Evolutionary conservation across 78 protist genomes (phyloP).

Genomic region (Emiliania huxleyi): DNA sequence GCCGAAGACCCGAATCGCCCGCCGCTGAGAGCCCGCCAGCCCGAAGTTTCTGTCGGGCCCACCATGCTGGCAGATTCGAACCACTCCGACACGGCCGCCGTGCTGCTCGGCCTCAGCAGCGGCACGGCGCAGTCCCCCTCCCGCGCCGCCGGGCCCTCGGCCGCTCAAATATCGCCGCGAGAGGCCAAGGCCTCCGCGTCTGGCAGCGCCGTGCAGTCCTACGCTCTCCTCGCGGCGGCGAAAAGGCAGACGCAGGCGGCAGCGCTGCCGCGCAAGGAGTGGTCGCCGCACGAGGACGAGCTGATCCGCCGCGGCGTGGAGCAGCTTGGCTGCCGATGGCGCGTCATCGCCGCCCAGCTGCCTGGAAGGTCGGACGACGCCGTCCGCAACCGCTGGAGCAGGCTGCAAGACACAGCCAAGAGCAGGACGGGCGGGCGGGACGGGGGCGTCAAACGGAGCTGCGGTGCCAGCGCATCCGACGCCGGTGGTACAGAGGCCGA

Average conservation of each 20-base stretch:
- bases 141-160: background rate
- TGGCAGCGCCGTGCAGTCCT: background rate
- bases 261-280: background rate
- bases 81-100: background rate
- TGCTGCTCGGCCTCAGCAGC: background rate
- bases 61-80: too few species aligned
- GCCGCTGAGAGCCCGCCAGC: too few species aligned
- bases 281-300: background rate
- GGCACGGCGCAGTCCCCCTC: background rate
- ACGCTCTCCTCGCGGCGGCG: background rate
- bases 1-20: too few species aligned
- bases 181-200: background rate
- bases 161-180: background rate
- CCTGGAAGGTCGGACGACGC: conserved; percentile 3
- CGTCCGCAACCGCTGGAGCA: background rate
- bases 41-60: too few species aligned
- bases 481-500: background rate
- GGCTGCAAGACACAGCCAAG: background rate
- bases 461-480: background rate
- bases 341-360: conserved; percentile 3
- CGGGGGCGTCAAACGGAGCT: background rate
- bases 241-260: background rate
- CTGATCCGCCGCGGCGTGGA: background rate
- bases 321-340: background rate
- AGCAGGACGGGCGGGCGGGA: background rate